Base-by-base conservation (phyloP, 306 rosid species). In the Ammopiptanthus mongolicus region DNA sequence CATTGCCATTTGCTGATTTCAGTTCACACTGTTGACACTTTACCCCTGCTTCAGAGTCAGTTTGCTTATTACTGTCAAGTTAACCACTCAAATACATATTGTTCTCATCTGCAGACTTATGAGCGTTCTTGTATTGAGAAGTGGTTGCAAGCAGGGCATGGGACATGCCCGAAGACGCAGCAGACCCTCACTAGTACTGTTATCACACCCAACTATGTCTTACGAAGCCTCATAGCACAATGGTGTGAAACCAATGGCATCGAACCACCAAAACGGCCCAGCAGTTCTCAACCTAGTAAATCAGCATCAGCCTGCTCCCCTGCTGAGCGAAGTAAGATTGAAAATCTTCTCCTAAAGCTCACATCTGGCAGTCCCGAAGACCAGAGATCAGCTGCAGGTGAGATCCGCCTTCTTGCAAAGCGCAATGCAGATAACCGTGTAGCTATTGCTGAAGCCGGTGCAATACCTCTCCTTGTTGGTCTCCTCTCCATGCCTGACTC, bases 181-280 rank as follows among this genome's bases (percentile, higher is more conserved):
- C 97, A 92, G 76, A 51, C 39, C 46, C 99, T 96, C 69, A 80
- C 89, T 17, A 89, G 85, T 86, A 81, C 90, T 39, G 85, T 82
- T 81, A 91, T 92, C 65, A 90, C 99, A n/a, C 98, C 99, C 3
- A 96, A 96, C 85, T 96, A 86, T 61, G 99, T 86, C 70, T 83
- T 96, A 71, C 88, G 97, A 66, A 96, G 97, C 69, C 98, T 96
- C 79, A 92, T 96, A 85, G 89, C 89, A 68, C 98, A 92, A 39
- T 96, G 99, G 98, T 96, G 99, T n/a, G 99, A 96, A 85, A 85
- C 90, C 69, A 96, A 96, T 83, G 98, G 96, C 71, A 68, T 96
- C 17, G 98, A 92, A 86, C 96, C 96, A 57, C 99, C 99, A 19
- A 90, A 92, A 84, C 88, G 93, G 65, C 92, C 91, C 52, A 88